These are phyloP conservation scores for Magnusiomyces sp. DNA, from an alignment of 1,139 yeast genomes.

Conservation along the genomic window DNA sequence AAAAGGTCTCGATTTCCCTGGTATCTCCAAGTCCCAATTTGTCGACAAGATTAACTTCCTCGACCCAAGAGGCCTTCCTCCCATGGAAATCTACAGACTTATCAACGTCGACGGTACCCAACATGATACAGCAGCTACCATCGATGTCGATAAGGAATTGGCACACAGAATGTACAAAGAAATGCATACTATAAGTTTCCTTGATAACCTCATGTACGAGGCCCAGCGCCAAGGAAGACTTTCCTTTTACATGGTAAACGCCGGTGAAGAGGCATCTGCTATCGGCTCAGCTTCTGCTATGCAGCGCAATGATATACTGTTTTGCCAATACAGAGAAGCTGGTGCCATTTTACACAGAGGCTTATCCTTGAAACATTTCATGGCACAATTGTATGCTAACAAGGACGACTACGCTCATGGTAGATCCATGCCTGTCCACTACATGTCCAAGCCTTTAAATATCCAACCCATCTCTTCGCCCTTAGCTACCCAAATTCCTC, in stretches of 20 bases:
- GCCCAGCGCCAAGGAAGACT: conserved; percentile 34
- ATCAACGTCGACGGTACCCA: conserved; percentile 27
- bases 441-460: conserved; percentile 25
- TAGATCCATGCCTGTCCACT: conserved; percentile 33
- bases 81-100: conserved; percentile 28
- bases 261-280: conserved; percentile 34
- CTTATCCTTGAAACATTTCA: conserved; percentile 27
- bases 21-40: conserved; percentile 26
- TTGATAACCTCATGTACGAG: conserved; percentile 32
- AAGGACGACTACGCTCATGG: conserved; percentile 29
- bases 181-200: conserved; percentile 29
- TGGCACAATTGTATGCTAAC: conserved; percentile 31
- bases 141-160: conserved; percentile 24
- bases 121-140: conserved; percentile 22
- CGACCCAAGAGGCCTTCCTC: conserved; percentile 20
- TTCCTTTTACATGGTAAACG: conserved; percentile 32
- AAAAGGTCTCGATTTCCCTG: conserved; percentile 28
- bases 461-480: conserved; percentile 34
- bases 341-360: conserved; percentile 32
- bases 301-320: conserved; percentile 27
- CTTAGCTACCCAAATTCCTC: conserved; percentile 32
- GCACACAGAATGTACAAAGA: conserved; percentile 28
- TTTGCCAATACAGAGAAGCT: conserved; percentile 32
- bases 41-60: conserved; percentile 20
- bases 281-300: conserved; percentile 33